phyloP scores from a whole-genome alignment of 2,329 filamentous ascomycete species.

The Curvularia spicifera region DNA sequence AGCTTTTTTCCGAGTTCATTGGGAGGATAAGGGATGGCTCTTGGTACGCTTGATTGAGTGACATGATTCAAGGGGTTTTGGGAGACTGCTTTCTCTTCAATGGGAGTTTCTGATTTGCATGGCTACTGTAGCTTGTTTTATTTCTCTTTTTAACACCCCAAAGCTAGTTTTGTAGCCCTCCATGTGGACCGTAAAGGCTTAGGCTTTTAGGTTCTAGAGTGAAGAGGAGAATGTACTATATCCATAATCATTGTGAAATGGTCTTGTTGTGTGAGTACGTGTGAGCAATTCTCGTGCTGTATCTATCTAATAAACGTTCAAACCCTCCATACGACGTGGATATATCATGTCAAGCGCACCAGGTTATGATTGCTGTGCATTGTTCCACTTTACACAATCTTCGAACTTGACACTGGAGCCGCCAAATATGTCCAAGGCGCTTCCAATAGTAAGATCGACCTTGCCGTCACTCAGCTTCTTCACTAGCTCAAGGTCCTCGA shows the following conservation, averaged over 20 bases:
- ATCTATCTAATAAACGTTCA: not conserved
- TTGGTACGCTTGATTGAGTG: constrained; percentile 17
- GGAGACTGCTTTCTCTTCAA: not conserved
- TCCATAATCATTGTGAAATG: not conserved
- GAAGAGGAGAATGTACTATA: constrained; percentile 9
- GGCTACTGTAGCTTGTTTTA: constrained; percentile 1
- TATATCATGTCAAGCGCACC: not conserved
- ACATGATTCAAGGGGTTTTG: constrained; percentile 15
- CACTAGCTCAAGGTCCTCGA: constrained; percentile 84
- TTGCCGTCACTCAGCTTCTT: constrained; percentile 77
- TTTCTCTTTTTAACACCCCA: constrained; percentile 1
- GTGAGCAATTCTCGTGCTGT: not conserved
- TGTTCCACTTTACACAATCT: constrained; percentile 85
- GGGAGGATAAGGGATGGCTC: not conserved
- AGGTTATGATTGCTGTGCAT: constrained; percentile 53
- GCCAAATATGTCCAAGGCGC: constrained; percentile 94
- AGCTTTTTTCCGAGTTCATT: constrained; percentile 2
- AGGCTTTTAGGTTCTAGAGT: not conserved
- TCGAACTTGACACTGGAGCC: constrained; percentile 84
- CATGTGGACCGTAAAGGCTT: not conserved
- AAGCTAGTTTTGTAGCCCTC: constrained; percentile 2
- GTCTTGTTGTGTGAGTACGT: not conserved
- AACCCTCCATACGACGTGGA: not conserved
- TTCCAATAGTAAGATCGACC: constrained; percentile 94
- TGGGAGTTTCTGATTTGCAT: constrained; percentile 12